A percentile compares a stretch with the other conserved stretches of the same genome.
These are phyloP conservation scores for Endotrypanum monterogeii DNA, from an alignment of 208 protist species.

Conservation along the genomic window DNA sequence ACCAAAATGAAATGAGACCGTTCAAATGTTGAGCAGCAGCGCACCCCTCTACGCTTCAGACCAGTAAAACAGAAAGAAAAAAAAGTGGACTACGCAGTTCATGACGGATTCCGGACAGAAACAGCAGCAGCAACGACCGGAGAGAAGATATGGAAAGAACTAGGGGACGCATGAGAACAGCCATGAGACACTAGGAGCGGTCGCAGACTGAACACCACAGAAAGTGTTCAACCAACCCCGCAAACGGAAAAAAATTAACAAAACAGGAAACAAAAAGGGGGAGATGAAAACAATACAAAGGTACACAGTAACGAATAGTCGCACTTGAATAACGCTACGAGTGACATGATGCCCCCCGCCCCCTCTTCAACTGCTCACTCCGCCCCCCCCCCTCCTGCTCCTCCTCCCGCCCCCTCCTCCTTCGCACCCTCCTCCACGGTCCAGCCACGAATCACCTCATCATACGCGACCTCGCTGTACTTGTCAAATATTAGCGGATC, in stretches of 20 bases:
- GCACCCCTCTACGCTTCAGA: too few relatives aligned
- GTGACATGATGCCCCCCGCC: not conserved
- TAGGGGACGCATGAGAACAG: not conserved
- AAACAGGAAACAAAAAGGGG: too few relatives aligned
- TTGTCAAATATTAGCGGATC: conserved; percentile 79
- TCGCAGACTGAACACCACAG: not conserved
- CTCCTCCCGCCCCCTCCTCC: not conserved
- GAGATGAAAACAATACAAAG: too few relatives aligned
- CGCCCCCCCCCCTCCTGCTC: conserved; percentile 16
- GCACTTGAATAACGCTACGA: conserved; percentile 3
- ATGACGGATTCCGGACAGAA: too few relatives aligned
- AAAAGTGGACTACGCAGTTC: not conserved
- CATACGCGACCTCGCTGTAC: conserved; percentile 75
- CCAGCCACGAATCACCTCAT: conserved; percentile 72
- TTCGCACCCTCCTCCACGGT: conserved; percentile 34
- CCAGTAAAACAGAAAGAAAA: not conserved
- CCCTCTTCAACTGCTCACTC: not conserved
- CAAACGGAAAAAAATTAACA: not conserved
- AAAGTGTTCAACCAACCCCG: not conserved
- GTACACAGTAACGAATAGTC: not conserved
- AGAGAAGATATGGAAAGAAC: not conserved
- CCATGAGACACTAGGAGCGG: not conserved
- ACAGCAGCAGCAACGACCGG: not conserved
- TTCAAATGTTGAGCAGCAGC: not conserved
- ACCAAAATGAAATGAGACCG: not conserved